These are phyloP conservation scores for Firmiana major DNA, from an alignment of 345 rosid species.

Conservation along the genomic window DNA sequence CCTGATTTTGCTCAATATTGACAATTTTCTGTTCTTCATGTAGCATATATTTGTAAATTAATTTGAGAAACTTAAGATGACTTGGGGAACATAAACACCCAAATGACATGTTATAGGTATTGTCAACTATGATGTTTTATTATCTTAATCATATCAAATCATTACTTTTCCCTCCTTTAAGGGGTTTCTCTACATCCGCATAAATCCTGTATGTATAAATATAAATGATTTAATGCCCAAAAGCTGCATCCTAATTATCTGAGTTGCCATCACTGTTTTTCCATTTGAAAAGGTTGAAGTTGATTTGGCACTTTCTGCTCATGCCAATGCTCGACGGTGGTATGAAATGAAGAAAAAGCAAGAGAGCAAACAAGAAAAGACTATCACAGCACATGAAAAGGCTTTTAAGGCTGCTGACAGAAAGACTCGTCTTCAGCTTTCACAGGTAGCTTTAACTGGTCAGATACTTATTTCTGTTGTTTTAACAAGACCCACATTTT, in stretches of 20 bases:
- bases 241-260: too few relatives aligned
- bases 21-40: not conserved
- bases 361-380: conserved; percentile 92
- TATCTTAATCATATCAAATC: not conserved
- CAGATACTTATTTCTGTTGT: conserved; percentile 1
- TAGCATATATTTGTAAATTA: not conserved
- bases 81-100: not conserved
- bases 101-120: not conserved
- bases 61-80: not conserved
- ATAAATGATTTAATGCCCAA: not conserved
- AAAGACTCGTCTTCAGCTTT: conserved; percentile 92
- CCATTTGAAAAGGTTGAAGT: conserved; percentile 71
- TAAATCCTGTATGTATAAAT: not conserved
- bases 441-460: conserved; percentile 50
- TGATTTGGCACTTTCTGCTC: conserved; percentile 92
- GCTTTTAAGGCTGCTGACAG: conserved; percentile 98
- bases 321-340: conserved; percentile 94
- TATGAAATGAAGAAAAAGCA: conserved; percentile 93
- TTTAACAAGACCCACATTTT: not conserved
- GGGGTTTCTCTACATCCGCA: not conserved
- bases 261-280: not conserved
- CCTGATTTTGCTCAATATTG: not conserved
- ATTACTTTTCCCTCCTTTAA: not conserved
- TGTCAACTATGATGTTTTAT: not conserved
- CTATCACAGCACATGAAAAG: conserved; percentile 85